Evolutionary conservation across 2,329 filamentous ascomycete genomes (phyloP).

Genomic region (Clarireedia paspali): DNA sequence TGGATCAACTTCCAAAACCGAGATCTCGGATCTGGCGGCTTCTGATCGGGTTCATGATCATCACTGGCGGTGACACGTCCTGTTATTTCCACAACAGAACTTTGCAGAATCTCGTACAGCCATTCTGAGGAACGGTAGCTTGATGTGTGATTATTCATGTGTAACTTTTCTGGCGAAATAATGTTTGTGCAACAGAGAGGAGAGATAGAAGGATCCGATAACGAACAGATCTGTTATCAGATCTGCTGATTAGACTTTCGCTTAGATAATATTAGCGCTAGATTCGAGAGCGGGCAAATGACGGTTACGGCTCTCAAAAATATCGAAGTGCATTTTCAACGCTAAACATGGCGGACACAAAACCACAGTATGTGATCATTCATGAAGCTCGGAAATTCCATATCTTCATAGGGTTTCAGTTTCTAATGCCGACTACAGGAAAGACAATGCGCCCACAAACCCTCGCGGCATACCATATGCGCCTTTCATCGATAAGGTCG

Average conservation of each 20-base stretch:
- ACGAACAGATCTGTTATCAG: not conserved
- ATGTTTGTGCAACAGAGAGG: not conserved
- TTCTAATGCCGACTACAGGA: conserved; percentile 27
- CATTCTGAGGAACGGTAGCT: not conserved
- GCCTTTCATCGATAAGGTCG: conserved; percentile 80
- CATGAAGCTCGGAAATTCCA: not conserved
- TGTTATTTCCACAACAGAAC: not conserved
- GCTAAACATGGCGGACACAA: conserved; percentile 23
- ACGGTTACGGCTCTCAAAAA: not conserved
- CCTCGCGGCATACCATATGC: conserved; percentile 76
- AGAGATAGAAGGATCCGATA: not conserved
- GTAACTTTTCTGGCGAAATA: not conserved
- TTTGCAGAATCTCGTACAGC: not conserved
- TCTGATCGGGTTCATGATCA: not conserved
- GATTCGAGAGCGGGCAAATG: not conserved
- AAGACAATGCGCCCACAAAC: conserved; percentile 50
- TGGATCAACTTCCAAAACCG: conserved; percentile 2
- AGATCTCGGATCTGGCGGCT: not conserved
- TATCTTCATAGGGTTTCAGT: not conserved
- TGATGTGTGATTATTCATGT: not conserved
- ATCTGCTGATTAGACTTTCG: not conserved
- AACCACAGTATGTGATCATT: conserved; percentile 18
- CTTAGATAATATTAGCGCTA: conserved; percentile 13
- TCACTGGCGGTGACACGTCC: not conserved
- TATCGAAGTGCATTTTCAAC: not conserved